Evolutionary conservation across 306 rosid genomes (phyloP).

Genomic region (Quercus variabilis): DNA sequence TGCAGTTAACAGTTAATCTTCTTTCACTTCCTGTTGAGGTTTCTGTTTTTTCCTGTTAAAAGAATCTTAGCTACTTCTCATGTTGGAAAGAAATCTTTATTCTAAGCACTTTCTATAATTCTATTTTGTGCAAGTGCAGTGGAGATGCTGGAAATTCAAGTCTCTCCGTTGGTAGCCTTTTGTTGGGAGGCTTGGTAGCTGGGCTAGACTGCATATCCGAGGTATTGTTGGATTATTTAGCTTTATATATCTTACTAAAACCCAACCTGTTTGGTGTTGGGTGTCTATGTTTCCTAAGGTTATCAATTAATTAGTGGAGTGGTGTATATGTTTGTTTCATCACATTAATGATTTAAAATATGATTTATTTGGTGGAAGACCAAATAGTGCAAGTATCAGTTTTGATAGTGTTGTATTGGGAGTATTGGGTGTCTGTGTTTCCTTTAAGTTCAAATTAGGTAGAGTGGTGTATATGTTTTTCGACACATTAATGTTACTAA

Average conservation of each 20-base stretch:
- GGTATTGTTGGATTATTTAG: slow-evolving; percentile 33
- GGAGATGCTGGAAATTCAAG: slow-evolving; percentile 36
- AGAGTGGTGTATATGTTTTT: neutral
- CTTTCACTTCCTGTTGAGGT: neutral
- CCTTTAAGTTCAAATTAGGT: too few species aligned
- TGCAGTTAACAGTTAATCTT: neutral
- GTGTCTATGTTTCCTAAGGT: neutral
- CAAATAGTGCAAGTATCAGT: too few species aligned
- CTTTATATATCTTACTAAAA: neutral
- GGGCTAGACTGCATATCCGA: slow-evolving; percentile 57
- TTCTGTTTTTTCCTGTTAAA: neutral
- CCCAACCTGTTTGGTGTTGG: neutral
- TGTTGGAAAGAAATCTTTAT: neutral
- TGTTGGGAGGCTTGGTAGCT: slow-evolving; percentile 56
- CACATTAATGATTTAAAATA: too few species aligned
- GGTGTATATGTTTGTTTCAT: too few species aligned
- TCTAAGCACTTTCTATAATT: neutral
- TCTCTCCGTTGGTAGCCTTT: slow-evolving; percentile 53
- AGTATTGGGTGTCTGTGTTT: too few species aligned
- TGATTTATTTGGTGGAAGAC: too few species aligned
- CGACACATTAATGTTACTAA: neutral
- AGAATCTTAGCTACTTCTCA: too few species aligned
- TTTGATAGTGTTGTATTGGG: too few species aligned
- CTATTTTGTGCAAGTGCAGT: slow-evolving; percentile 31
- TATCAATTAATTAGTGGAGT: neutral